These are phyloP conservation scores for Lophiostoma macrostomum DNA, from an alignment of 495 filamentous ascomycete species.

Conservation along the genomic window DNA sequence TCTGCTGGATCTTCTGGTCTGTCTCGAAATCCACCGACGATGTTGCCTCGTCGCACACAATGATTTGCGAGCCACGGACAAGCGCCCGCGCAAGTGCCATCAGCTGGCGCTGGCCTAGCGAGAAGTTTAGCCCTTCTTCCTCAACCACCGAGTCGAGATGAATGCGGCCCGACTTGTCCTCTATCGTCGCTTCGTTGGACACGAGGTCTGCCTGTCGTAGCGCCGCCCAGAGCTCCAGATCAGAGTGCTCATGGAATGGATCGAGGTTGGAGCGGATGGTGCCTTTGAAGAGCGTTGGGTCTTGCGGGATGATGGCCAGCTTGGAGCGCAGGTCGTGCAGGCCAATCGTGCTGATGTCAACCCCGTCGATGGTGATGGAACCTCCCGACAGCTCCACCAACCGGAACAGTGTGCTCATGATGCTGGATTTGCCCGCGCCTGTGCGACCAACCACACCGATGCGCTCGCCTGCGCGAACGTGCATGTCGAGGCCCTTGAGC, in stretches of 20 bases:
- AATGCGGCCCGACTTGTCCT: slow-evolving; percentile 57
- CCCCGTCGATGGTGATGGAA: slow-evolving; percentile 84
- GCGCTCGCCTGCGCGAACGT: slow-evolving; percentile 77
- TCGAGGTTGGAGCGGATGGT: slow-evolving; percentile 90
- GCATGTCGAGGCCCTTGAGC: slow-evolving; percentile 72
- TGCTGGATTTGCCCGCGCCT: slow-evolving; percentile 89
- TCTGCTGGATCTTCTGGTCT: slow-evolving; percentile 89
- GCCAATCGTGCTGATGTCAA: slow-evolving; percentile 81
- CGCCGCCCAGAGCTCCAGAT: slow-evolving; percentile 84
- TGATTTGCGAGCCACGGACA: slow-evolving; percentile 82
- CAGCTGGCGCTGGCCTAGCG: slow-evolving; percentile 90
- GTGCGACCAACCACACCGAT: slow-evolving; percentile 94
- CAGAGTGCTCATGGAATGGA: slow-evolving; percentile 83
- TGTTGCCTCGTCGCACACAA: slow-evolving; percentile 95
- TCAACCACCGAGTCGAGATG: slow-evolving; percentile 84
- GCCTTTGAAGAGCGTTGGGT: slow-evolving; percentile 90
- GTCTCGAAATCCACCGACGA: slow-evolving; percentile 93
- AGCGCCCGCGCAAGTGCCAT: slow-evolving; percentile 92
- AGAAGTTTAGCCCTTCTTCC: slow-evolving; percentile 93
- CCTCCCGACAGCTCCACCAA: slow-evolving; percentile 80
- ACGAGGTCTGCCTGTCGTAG: slow-evolving; percentile 79
- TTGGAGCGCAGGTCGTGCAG: slow-evolving; percentile 83
- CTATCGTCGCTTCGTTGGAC: slow-evolving; percentile 47
- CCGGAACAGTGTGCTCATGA: slow-evolving; percentile 92
- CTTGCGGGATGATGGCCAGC: slow-evolving; percentile 93